Evolutionary conservation across 2,329 filamentous ascomycete species (phyloP).

Genomic region (Fusarium sp.): DNA sequence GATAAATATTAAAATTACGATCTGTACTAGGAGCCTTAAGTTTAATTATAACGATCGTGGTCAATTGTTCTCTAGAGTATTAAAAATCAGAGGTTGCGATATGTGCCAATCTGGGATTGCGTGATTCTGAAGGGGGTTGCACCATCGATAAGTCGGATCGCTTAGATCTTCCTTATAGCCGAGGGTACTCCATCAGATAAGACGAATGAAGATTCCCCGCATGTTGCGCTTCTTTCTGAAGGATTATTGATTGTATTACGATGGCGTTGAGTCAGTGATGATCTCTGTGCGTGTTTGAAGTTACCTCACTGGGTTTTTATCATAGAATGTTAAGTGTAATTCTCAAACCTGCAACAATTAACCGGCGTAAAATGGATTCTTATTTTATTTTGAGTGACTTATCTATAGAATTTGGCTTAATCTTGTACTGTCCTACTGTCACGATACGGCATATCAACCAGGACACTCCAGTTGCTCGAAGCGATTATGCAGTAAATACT

Average conservation of each 20-base stretch:
- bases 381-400: too few relatives aligned
- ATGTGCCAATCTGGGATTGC: conserved; percentile 33
- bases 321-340: too few relatives aligned
- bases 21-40: not conserved
- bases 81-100: conserved; percentile 6
- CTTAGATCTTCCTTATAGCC: conserved; percentile 9
- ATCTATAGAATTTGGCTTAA: too few relatives aligned
- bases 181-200: not conserved
- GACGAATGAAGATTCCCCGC: conserved; percentile 7
- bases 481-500: too few relatives aligned
- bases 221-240: not conserved
- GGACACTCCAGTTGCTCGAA: too few relatives aligned
- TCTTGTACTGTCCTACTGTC: not conserved
- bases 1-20: not conserved
- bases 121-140: conserved; percentile 44
- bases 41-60: not conserved
- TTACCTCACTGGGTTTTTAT: not conserved
- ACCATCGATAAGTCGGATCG: conserved; percentile 38
- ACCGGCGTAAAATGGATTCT: too few relatives aligned
- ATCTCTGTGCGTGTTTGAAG: not conserved
- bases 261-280: not conserved
- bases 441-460: not conserved
- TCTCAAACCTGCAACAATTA: too few relatives aligned
- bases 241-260: not conserved
- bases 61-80: not conserved